phyloP scores from a whole-genome alignment of 225 moss, liverwort and hornwort genomes.

The Pseudisothecium myosuroides region DNA sequence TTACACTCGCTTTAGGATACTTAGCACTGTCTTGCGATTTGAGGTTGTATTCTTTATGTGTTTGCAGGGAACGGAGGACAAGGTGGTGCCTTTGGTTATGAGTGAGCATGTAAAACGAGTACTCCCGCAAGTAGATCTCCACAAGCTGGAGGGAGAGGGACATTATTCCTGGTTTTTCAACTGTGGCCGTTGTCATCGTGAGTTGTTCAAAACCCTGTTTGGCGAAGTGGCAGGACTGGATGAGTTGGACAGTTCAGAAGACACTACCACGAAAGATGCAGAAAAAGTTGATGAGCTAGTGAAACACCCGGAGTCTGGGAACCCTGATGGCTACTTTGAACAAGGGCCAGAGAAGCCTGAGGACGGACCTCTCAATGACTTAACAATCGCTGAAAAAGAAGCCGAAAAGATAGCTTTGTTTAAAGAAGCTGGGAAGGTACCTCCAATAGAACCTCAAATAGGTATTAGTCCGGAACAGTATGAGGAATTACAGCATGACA shows the following conservation, averaged over 20 bases:
- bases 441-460: constrained; percentile 19
- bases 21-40: not conserved
- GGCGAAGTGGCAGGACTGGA: constrained; percentile 29
- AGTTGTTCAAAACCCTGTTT: constrained; percentile 54
- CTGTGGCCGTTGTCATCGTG: constrained; percentile 63
- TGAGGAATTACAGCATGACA: constrained; percentile 4
- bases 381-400: constrained; percentile 13
- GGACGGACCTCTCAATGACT: constrained; percentile 12
- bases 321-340: not conserved
- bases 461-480: constrained; percentile 19
- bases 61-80: constrained; percentile 71
- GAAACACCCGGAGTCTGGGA: not conserved
- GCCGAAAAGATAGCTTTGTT: constrained; percentile 24
- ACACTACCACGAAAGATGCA: not conserved
- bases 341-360: constrained; percentile 18
- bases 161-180: constrained; percentile 75
- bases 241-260: constrained; percentile 5
- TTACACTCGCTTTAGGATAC: not conserved
- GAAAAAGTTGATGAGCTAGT: not conserved
- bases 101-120: constrained; percentile 50
- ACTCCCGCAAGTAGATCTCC: constrained; percentile 44
- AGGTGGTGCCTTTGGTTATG: constrained; percentile 39
- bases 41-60: not conserved
- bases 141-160: constrained; percentile 64
- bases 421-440: constrained; percentile 6